Evolutionary conservation across 306 rosid species (phyloP), one percentile per base, ranked within the genome.

Genomic region (Trifolium subterraneum): DNA sequence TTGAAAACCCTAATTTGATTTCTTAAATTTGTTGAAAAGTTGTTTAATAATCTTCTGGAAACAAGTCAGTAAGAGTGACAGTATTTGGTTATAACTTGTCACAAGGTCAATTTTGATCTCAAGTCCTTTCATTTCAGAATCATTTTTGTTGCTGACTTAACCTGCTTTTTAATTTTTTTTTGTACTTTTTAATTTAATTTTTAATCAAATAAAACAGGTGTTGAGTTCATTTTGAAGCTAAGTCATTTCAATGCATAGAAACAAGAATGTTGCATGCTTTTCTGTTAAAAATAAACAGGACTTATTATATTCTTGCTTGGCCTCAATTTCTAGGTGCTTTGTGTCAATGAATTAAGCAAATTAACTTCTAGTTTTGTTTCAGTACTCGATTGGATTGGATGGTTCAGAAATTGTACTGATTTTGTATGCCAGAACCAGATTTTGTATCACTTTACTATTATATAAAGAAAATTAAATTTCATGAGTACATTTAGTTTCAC

Each of bases 61-160:
- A 61, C 23, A 23, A 4, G 56, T 60, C 63, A 78, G 67, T 33
- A 14, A 59, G n/a, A 5, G 70, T 33, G 78, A 56, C 69, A 65
- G 78, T n/a, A 36, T 33, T 64, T 67, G 70, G 70, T 79, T 72
- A 79, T 79, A 55, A 56, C 83, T 66, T 66, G 79, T 67, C 83
- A 71, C 68, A 66, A 58, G 27, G 41, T 72, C 50, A 67, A 47
- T 73, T 73, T 58, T 0, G 10, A 59, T 8, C 79, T 59, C 75
- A 47, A 52, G 83, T 79, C 83, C 47, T 73, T 42, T 82, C 76
- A 33, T 18, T 61, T 59, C 65, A 72, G 79, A 29, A 72, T 42
- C 27, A 64, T 35, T 29, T 29, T 29, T 29, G 33, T 63, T 25
- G 16, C 16, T 23, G 16, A 25, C 9, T 23, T 4, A 25, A 8